Base-by-base conservation (phyloP, 768 basidiomycete species). In the Piloderma croceum region DNA sequence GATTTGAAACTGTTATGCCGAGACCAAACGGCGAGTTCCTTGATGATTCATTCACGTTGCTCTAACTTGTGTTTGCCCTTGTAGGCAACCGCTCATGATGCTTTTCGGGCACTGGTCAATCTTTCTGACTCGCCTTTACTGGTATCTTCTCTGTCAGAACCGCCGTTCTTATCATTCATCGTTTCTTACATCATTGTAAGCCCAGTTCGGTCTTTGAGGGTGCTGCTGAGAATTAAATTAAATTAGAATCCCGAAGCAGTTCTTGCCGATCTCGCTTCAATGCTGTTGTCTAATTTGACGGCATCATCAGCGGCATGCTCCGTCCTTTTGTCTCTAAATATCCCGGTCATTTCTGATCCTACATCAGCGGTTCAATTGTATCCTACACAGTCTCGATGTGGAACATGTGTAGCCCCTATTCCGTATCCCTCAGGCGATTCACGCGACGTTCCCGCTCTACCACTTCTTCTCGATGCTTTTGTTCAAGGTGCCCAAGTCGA, bases 201-300 rank as follows among this genome's bases (percentile, higher is more conserved):
- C 70, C 18, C 20, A 13, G 13, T 44, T 24, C 47, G 19, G 24
- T 34, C 22, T 39, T 13, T 35, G 9, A 17, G 9, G 32, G 33
- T 42, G 27, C 20, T 22, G 37, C 41, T 49, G 46, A 24, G 7
- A 37, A 44, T 44, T 43, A 47, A 24, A 41, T 42, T 20, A 20
- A 18, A 29, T 7, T 51, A 97, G 92, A 86, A 91, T 61, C 84
- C 89, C n/a, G 78, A 84, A 45, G 81, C 93, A 7, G 79, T 84
- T 42, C 82, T 97, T 20, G 90, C 91, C 24, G 93, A 97, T 68
- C 78, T 98, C 15, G 90, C 92, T 3, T 76, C 90, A n/a, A 98
- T 98, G 94, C 71, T 97, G 2, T 73, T 98, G 7, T 94, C 92
- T n/a, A 98, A 98, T 64, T 66, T 96, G 24, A 87, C 90, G 7